phyloP scores from a whole-genome alignment of 768 basidiomycete genomes.

The Neoboletus magnificus region DNA sequence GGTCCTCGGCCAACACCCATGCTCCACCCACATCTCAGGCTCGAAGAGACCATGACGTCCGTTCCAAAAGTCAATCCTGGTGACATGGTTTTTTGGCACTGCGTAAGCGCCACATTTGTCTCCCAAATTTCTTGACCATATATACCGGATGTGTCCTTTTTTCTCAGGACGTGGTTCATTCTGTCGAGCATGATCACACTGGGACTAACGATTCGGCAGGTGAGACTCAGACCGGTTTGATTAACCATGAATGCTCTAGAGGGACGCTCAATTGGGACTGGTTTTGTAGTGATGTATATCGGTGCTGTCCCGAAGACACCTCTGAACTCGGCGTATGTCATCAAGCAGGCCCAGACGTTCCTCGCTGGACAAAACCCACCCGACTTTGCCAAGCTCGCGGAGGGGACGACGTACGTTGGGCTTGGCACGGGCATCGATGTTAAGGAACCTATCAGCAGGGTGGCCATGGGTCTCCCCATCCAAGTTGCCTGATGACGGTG shows the following conservation, averaged over 20 bases:
- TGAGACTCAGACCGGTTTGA: constrained; percentile 18
- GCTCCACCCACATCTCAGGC: constrained; percentile 64
- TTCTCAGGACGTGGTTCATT: constrained; percentile 43
- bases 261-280: not conserved
- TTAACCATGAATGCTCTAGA: not conserved
- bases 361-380: constrained; percentile 59
- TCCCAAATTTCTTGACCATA: not conserved
- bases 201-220: constrained; percentile 57
- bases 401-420: constrained; percentile 39
- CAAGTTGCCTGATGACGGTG: constrained; percentile 6
- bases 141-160: constrained; percentile 5
- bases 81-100: constrained; percentile 80
- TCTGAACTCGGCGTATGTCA: constrained; percentile 57
- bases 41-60: constrained; percentile 64
- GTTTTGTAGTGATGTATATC: constrained; percentile 66
- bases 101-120: constrained; percentile 33
- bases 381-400: constrained; percentile 57
- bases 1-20: constrained; percentile 49
- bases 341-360: constrained; percentile 61
- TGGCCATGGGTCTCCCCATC: constrained; percentile 44
- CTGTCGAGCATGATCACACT: constrained; percentile 48
- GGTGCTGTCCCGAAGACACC: constrained; percentile 67
- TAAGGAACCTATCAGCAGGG: constrained; percentile 29
- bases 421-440: constrained; percentile 42
- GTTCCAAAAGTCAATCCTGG: constrained; percentile 71